phyloP scores from a whole-genome alignment of 2,329 filamentous ascomycete genomes.

The Alternaria tenuissima region DNA sequence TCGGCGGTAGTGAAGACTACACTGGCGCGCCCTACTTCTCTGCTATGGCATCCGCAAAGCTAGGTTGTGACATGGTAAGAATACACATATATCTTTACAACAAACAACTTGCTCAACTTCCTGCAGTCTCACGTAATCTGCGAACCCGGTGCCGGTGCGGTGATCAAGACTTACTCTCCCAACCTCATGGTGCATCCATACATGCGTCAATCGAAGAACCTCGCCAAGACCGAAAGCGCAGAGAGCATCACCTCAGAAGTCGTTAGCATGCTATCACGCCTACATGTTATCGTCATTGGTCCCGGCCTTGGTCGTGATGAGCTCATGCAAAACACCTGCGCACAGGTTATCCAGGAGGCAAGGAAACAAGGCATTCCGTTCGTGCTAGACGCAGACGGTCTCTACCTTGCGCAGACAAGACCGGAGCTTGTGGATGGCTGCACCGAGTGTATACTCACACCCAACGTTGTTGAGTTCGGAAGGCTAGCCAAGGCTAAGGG shows the following conservation, averaged over 20 bases:
- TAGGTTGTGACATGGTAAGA: conserved; percentile 87
- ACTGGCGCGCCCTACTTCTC: conserved; percentile 98
- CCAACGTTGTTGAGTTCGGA: conserved; percentile 93
- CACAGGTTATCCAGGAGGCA: conserved; percentile 79
- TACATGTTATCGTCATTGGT: conserved; percentile 92
- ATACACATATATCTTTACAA: neutral
- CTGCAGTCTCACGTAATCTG: conserved; percentile 89
- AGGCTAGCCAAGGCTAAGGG: conserved; percentile 79
- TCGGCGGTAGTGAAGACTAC: conserved; percentile 95
- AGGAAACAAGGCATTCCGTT: conserved; percentile 76
- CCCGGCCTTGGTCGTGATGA: conserved; percentile 90
- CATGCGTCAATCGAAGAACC: conserved; percentile 78
- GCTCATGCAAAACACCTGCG: conserved; percentile 88
- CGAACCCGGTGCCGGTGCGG: conserved; percentile 80
- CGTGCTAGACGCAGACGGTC: conserved; percentile 89
- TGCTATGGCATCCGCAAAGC: conserved; percentile 89
- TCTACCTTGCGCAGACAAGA: conserved; percentile 77
- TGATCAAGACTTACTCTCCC: conserved; percentile 97
- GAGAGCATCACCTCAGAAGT: conserved; percentile 73
- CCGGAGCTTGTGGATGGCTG: conserved; percentile 84
- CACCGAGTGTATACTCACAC: conserved; percentile 84
- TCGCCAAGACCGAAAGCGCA: conserved; percentile 63
- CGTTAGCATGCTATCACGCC: conserved; percentile 79
- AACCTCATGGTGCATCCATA: conserved; percentile 98
- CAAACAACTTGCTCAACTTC: conserved; percentile 23